A percentile compares a stretch with the other conserved stretches of the same genome.
phyloP scores from a whole-genome alignment of 2,329 filamentous ascomycete genomes.

The Venturia aucupariae region DNA sequence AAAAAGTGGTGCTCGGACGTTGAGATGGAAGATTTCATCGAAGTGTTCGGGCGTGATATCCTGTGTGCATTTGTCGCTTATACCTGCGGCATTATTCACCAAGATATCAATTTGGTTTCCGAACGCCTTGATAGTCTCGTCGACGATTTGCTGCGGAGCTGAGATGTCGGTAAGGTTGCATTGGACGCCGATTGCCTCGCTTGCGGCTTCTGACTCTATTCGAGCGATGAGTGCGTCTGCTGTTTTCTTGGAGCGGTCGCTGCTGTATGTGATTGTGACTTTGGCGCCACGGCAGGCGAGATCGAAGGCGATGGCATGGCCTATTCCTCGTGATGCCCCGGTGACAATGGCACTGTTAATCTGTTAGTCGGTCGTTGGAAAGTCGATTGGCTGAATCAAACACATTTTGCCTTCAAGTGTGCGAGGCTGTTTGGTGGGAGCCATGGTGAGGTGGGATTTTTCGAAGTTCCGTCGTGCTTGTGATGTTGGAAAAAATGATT shows the following conservation, averaged over 20 bases:
- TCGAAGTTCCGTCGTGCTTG: neutral
- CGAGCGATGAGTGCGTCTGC: constrained; percentile 27
- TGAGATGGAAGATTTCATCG: constrained; percentile 46
- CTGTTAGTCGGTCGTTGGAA: constrained; percentile 22
- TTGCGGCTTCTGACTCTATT: constrained; percentile 28
- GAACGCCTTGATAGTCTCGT: constrained; percentile 28
- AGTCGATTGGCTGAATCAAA: constrained; percentile 11
- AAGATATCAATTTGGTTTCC: constrained; percentile 34
- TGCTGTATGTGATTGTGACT: constrained; percentile 35
- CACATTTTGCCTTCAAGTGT: neutral
- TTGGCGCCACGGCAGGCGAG: constrained; percentile 40
- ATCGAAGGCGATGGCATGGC: constrained; percentile 39
- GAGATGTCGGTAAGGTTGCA: constrained; percentile 31
- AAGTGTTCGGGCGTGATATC: constrained; percentile 43
- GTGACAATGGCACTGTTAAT: constrained; percentile 35
- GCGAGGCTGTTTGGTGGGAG: neutral
- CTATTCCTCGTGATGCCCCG: constrained; percentile 42
- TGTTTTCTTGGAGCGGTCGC: constrained; percentile 27
- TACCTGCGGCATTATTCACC: constrained; percentile 34
- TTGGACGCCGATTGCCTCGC: constrained; percentile 31
- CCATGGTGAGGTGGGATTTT: neutral
- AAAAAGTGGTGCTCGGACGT: constrained; percentile 46
- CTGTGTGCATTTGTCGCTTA: constrained; percentile 25
- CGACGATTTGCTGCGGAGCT: constrained; percentile 29
- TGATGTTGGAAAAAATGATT: neutral